These are phyloP conservation scores for Galeopsis tetrahit DNA, from an alignment of 257 asterid genomes.

Conservation along the genomic window DNA sequence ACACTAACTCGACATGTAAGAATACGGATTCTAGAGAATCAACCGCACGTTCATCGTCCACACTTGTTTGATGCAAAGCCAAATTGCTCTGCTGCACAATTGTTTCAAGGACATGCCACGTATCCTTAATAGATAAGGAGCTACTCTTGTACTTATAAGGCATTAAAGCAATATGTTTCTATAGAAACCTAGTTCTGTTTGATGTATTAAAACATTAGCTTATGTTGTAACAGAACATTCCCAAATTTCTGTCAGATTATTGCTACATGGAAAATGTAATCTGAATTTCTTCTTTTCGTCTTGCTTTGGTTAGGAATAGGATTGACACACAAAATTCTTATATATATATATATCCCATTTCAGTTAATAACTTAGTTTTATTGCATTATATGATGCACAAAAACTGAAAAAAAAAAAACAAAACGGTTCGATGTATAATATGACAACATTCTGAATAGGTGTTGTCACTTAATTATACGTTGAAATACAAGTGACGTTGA, in stretches of 20 bases:
- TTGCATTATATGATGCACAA: neutral
- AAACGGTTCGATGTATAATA: too few relatives aligned
- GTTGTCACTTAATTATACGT: too few relatives aligned
- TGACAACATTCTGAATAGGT: too few relatives aligned
- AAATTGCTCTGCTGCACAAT: slow-evolving; percentile 20
- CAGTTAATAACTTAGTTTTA: neutral
- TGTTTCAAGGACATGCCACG: slow-evolving; percentile 8
- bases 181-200: slow-evolving; percentile 9
- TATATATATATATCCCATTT: neutral
- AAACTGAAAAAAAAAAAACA: neutral
- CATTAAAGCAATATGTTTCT: slow-evolving; percentile 1
- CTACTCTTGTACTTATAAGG: neutral
- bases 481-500: too few relatives aligned
- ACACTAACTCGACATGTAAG: slow-evolving; percentile 6
- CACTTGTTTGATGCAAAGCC: slow-evolving; percentile 18
- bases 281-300: neutral
- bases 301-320: neutral
- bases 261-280: neutral
- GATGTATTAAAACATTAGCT: neutral
- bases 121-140: slow-evolving; percentile 3
- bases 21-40: slow-evolving; percentile 17
- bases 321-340: neutral
- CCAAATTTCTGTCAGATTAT: neutral
- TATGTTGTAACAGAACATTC: neutral
- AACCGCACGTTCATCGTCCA: neutral